Evolutionary conservation across 352 stramenopile genomes (phyloP).

Genomic region (Blastocystis sp.): DNA sequence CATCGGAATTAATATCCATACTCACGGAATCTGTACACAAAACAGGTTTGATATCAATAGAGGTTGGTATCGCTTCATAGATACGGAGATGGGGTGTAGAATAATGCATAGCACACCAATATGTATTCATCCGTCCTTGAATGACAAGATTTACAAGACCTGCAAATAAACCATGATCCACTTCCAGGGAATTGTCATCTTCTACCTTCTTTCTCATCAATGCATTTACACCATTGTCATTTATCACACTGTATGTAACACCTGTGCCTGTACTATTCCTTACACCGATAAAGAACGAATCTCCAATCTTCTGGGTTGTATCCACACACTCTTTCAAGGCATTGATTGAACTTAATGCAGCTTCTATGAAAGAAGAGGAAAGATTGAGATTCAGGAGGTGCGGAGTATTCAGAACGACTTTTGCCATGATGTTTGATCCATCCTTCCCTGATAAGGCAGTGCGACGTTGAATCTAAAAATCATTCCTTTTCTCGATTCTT

Average conservation of each 20-base stretch:
- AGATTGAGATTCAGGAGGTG: conserved; percentile 24
- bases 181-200: not conserved
- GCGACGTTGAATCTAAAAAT: not conserved
- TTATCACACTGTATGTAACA: not conserved
- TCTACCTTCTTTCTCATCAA: not conserved
- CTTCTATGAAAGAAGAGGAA: not conserved
- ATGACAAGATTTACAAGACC: not conserved
- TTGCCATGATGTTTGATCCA: not conserved
- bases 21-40: not conserved
- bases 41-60: not conserved
- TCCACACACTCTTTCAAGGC: conserved; percentile 19
- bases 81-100: not conserved
- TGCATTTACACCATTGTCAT: conserved; percentile 5
- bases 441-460: not conserved
- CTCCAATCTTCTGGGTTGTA: conserved; percentile 12
- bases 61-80: not conserved
- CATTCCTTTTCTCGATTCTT: not conserved
- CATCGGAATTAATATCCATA: not conserved
- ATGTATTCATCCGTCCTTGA: not conserved
- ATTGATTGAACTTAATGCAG: not conserved
- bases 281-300: conserved; percentile 36
- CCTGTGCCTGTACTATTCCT: not conserved
- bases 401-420: not conserved
- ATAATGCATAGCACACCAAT: not conserved
- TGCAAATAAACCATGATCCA: not conserved